Base-by-base conservation (phyloP, 1,139 yeast species). In the Yamadazyma triangularis region DNA sequence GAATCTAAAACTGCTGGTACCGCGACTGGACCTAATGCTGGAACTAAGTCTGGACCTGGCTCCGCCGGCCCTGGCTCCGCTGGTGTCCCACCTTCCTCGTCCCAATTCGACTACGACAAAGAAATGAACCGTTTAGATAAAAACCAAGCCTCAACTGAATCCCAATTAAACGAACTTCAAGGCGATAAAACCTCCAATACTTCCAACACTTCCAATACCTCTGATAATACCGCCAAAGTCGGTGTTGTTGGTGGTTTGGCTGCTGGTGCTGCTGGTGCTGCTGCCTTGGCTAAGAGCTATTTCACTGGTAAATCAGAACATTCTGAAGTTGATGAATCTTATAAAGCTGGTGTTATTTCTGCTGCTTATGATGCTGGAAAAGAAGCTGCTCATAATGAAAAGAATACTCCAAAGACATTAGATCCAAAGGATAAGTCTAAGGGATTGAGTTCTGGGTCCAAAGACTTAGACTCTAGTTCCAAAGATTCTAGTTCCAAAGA, bases 121-220 rank as follows among this genome's bases (percentile, higher is more conserved):
- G 56, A 56, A 32, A 35, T 53, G 29, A 36, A 40, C 29, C 45
- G 44, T 27, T 47, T 54, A 31, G 55, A 54, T 38, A 32, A 42
- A 21, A 50, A 53, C 32, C 53, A 55, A 21, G 48, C 42, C 25
- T 35, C 39, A 13, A 55, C 60, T n/a, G 53, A 54, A 35, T 33
- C 39, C n/a, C 56, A 53, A 33, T 46, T 55, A 15, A 55, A 53
- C 11, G 34, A 36, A n/a, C 44, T 52, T 36, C 38, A 44, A 21
- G 28, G 18, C 9, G 39, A 39, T 27, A 45, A 44, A 5, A 46
- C 54, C 6, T 42, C 49, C 21, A 41, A 40, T 9, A 18, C 8
- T 7, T 51, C 54, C 4, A 33, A 44, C 9, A 38, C 45, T 35
- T 33, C 48, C 23, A 23, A 27, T 18, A 23, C 23, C 8, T 27